phyloP scores from a whole-genome alignment of 2,329 filamentous ascomycete genomes.

The Aspergillus ochraceoroseus region DNA sequence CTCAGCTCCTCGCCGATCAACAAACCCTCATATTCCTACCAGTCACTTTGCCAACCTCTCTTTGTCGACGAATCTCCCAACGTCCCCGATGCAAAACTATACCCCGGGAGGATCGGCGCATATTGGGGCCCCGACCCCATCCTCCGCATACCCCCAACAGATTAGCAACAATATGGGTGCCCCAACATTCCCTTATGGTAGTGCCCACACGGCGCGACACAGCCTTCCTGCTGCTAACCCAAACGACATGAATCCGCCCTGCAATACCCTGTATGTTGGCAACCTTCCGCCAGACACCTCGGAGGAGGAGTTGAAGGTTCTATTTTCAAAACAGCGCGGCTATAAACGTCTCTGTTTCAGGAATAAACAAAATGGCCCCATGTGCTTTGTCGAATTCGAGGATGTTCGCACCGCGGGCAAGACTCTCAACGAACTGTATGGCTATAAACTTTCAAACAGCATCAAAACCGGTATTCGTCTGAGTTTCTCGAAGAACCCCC shows the following conservation, averaged over 20 bases:
- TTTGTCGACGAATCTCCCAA: slow-evolving; percentile 61
- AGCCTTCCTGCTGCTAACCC: slow-evolving; percentile 85
- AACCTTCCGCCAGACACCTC: slow-evolving; percentile 89
- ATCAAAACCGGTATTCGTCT: slow-evolving; percentile 90
- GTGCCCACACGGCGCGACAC: slow-evolving; percentile 56
- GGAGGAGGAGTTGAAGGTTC: slow-evolving; percentile 88
- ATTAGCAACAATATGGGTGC: slow-evolving; percentile 48
- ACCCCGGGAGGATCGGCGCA: slow-evolving; percentile 47
- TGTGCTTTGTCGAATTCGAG: slow-evolving; percentile 99
- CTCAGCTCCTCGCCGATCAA: slow-evolving; percentile 56
- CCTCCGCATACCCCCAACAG: slow-evolving; percentile 56
- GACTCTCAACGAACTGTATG: slow-evolving; percentile 83
- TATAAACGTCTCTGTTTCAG: slow-evolving; percentile 95
- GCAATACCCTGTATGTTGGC: slow-evolving; percentile 97
- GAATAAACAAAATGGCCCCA: slow-evolving; percentile 90
- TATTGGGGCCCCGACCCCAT: slow-evolving; percentile 49
- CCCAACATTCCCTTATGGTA: slow-evolving; percentile 53
- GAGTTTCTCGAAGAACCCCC: slow-evolving; percentile 94
- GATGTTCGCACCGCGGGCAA: slow-evolving; percentile 89
- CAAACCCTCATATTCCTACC: slow-evolving; percentile 66
- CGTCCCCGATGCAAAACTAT: slow-evolving; percentile 54
- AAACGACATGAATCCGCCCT: slow-evolving; percentile 92
- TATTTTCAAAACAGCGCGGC: slow-evolving; percentile 88
- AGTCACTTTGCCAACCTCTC: slow-evolving; percentile 65
- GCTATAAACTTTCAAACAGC: slow-evolving; percentile 80